Evolutionary conservation across 1,284 basidiomycete genomes (phyloP).

Genomic region (Moesziomyces aphidis): DNA sequence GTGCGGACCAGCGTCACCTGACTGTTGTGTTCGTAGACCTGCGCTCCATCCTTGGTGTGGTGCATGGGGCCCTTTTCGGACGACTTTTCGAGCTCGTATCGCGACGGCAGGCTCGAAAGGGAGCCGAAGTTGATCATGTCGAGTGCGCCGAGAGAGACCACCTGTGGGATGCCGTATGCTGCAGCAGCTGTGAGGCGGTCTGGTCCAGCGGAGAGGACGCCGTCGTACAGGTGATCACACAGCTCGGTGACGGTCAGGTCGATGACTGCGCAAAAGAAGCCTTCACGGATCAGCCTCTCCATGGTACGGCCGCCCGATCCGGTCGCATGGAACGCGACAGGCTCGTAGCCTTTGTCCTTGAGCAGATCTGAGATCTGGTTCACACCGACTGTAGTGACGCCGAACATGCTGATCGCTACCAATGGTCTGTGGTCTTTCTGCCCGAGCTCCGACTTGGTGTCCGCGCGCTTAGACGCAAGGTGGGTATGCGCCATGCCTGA

Average conservation of each 20-base stretch:
- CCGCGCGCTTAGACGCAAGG: background rate
- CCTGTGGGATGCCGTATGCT: constrained; percentile 15
- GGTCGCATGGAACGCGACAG: constrained; percentile 45
- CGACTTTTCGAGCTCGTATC: constrained; percentile 3
- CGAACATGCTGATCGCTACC: constrained; percentile 46
- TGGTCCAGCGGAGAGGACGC: constrained; percentile 35
- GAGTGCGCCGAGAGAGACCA: constrained; percentile 40
- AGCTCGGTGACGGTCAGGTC: constrained; percentile 48
- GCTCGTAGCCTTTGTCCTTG: constrained; percentile 27
- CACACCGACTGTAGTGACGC: constrained; percentile 37
- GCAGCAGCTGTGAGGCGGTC: constrained; percentile 39
- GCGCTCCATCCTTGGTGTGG: constrained; percentile 18
- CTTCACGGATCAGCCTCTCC: constrained; percentile 37
- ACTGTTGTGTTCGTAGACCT: constrained; percentile 37
- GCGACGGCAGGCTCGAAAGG: constrained; percentile 16
- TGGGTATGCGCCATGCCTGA: constrained; percentile 32
- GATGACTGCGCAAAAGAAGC: constrained; percentile 36
- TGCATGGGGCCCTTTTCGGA: constrained; percentile 19
- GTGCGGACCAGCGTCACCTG: constrained; percentile 39
- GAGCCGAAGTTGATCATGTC: constrained; percentile 53
- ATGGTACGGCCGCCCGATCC: constrained; percentile 41
- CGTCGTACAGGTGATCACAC: constrained; percentile 35
- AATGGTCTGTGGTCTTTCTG: constrained; percentile 18
- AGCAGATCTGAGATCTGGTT: constrained; percentile 32
- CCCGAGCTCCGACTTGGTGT: background rate